Conservation (phyloP, 768 basidiomycete species). For the Lactifluus volemus region DNA sequence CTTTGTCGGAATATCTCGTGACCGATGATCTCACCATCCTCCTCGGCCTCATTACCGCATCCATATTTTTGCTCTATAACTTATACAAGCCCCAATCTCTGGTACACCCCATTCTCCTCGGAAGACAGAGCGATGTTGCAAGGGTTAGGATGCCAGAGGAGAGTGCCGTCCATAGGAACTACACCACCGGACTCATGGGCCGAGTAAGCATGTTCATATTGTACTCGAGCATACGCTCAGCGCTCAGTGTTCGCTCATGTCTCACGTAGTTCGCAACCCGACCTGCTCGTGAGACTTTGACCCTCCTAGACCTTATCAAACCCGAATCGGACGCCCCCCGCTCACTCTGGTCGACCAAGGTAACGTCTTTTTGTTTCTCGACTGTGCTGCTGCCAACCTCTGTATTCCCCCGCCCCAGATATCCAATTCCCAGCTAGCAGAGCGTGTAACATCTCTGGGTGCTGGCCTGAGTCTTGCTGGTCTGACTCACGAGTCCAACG, state of each 20-base stretch:
- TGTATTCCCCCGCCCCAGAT: conserved; percentile 38
- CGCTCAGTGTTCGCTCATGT: neutral
- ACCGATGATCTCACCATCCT: conserved; percentile 77
- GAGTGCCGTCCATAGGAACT: conserved; percentile 87
- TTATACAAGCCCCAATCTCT: conserved; percentile 76
- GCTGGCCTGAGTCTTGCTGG: conserved; percentile 56
- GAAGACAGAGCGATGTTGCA: conserved; percentile 84
- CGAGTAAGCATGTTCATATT: conserved; percentile 41
- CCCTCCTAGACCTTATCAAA: conserved; percentile 58
- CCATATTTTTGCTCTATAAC: conserved; percentile 68
- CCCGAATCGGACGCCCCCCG: conserved; percentile 57
- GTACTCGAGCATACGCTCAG: neutral
- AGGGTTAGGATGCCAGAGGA: conserved; percentile 72
- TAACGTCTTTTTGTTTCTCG: conserved; percentile 22
- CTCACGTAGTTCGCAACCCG: conserved; percentile 55
- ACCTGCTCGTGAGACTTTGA: conserved; percentile 63
- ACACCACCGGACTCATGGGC: conserved; percentile 75
- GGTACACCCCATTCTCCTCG: conserved; percentile 89
- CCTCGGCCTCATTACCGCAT: conserved; percentile 64
- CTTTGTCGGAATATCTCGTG: conserved; percentile 49
- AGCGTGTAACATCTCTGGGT: conserved; percentile 64
- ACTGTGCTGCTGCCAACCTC: neutral
- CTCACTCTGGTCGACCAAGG: conserved; percentile 75
- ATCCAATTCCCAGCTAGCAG: conserved; percentile 61
- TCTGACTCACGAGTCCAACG: conserved; percentile 52